Percentiles rank a stretch among this genome's conserved stretches.
phyloP scores from a whole-genome alignment of 2,329 filamentous ascomycete species.

The Diaporthe nobilis region DNA sequence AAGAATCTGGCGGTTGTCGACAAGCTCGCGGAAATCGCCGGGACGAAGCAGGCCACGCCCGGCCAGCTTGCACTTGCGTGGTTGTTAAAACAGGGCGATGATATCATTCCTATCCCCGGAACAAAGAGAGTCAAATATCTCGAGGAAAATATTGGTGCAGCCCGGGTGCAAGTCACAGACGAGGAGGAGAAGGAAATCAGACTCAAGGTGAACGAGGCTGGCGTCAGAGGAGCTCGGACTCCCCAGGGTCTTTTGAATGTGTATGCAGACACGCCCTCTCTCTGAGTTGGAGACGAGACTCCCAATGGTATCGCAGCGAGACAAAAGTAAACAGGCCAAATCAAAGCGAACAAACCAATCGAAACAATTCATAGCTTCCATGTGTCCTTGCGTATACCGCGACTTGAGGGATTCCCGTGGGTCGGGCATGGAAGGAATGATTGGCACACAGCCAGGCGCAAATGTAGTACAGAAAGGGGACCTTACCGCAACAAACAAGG shows the following conservation, averaged over 20 bases:
- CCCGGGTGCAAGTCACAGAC: constrained; percentile 49
- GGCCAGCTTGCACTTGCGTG: constrained; percentile 73
- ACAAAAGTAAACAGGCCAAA: no score
- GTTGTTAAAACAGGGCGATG: constrained; percentile 66
- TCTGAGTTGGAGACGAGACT: not conserved
- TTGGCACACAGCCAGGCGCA: not conserved
- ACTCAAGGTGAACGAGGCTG: constrained; percentile 7
- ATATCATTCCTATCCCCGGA: constrained; percentile 70
- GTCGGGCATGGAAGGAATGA: not conserved
- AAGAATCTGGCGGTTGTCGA: constrained; percentile 69
- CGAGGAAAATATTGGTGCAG: constrained; percentile 57
- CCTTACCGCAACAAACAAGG: no score
- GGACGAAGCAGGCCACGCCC: constrained; percentile 67
- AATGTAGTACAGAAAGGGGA: not conserved
- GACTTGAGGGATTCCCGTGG: no score
- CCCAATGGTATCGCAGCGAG: no score
- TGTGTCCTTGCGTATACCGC: not conserved
- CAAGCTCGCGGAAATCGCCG: constrained; percentile 62
- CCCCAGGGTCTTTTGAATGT: not conserved
- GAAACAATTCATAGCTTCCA: no score
- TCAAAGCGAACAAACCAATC: no score
- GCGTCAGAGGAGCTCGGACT: constrained; percentile 1
- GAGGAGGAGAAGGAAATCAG: constrained; percentile 47
- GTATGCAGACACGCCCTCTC: constrained; percentile 9
- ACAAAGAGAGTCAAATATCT: constrained; percentile 62